Percentiles rank a stretch among this genome's conserved stretches.
Evolutionary conservation across 208 protist species (phyloP).

Genomic region (Zelonia costaricensis): DNA sequence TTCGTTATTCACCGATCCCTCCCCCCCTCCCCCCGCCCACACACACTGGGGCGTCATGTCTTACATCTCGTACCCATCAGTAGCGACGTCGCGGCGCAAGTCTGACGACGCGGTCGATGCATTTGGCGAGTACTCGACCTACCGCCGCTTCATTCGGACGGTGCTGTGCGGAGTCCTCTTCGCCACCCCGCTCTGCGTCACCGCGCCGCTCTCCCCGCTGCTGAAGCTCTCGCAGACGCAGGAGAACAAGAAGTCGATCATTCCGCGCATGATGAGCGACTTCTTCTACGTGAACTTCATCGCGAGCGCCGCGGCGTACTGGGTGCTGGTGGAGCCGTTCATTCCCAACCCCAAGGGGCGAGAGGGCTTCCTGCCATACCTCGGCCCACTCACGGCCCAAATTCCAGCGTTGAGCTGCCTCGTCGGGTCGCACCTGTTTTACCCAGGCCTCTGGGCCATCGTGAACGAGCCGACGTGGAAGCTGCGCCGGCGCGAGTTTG

Average conservation of each 20-base stretch:
- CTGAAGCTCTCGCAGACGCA: conserved; percentile 61
- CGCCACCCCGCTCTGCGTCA: conserved; percentile 44
- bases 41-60: too few species aligned
- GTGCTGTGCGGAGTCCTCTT: conserved; percentile 50
- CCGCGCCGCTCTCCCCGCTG: conserved; percentile 51
- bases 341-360: conserved; percentile 36
- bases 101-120: conserved; percentile 1
- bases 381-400: conserved; percentile 60
- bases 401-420: conserved; percentile 54
- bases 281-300: conserved; percentile 76
- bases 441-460: conserved; percentile 64
- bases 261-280: conserved; percentile 75
- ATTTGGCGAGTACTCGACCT: conserved; percentile 30
- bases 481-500: conserved; percentile 42
- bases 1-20: too few species aligned
- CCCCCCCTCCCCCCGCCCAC: too few species aligned
- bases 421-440: conserved; percentile 56
- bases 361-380: conserved; percentile 60
- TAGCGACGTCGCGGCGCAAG: neutral
- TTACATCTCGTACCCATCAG: neutral
- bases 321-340: conserved; percentile 42
- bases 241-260: conserved; percentile 56
- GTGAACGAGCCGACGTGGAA: conserved; percentile 67
- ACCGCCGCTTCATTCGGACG: conserved; percentile 41
- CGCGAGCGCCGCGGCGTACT: conserved; percentile 43